These are phyloP conservation scores for Lipomyces mesembrius DNA, from an alignment of 805 yeast species.

Conservation along the genomic window DNA sequence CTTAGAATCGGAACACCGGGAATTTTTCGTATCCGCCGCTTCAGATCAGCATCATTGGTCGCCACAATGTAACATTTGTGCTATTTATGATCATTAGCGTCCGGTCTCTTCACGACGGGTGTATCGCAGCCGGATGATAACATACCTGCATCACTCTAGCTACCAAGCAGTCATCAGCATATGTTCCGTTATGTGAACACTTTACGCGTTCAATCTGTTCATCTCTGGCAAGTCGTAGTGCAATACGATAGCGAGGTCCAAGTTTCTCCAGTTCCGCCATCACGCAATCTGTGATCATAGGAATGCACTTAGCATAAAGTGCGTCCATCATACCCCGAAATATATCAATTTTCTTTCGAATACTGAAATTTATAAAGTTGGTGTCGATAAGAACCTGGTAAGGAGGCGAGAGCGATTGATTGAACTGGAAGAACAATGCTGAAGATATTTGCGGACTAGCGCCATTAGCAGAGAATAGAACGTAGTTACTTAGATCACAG, in stretches of 20 bases:
- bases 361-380: constrained; percentile 93
- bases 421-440: constrained; percentile 91
- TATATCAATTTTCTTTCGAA: constrained; percentile 91
- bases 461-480: constrained; percentile 38
- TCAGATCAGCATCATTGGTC: constrained; percentile 95
- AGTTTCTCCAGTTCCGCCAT: constrained; percentile 96
- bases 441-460: constrained; percentile 88
- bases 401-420: constrained; percentile 95
- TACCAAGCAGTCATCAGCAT: constrained; percentile 97
- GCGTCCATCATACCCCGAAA: constrained; percentile 98
- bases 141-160: constrained; percentile 76
- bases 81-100: constrained; percentile 1
- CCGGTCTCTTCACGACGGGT: background rate
- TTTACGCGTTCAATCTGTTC: constrained; percentile 85
- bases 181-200: constrained; percentile 93
- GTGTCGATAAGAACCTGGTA: constrained; percentile 96
- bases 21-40: constrained; percentile 89
- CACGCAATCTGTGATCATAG: constrained; percentile 95
- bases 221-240: constrained; percentile 88
- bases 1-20: constrained; percentile 98
- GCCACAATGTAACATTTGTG: constrained; percentile 98
- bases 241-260: constrained; percentile 94
- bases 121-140: background rate
- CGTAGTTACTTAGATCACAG: background rate
- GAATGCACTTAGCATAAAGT: constrained; percentile 91